Evolutionary conservation across 1,139 yeast genomes (phyloP).

Genomic region (Starmera stellimalicola): DNA sequence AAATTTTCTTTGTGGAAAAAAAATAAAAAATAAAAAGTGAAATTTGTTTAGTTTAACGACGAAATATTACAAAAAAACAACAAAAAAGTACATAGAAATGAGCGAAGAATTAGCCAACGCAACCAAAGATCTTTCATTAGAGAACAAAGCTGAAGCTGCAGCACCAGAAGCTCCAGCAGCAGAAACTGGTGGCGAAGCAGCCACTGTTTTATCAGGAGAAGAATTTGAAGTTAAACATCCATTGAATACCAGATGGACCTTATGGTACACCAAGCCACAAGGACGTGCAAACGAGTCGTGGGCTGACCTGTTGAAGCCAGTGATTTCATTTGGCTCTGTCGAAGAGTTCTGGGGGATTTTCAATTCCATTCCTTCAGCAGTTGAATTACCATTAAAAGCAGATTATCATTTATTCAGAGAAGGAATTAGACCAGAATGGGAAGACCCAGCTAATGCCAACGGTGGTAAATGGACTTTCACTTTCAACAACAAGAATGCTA

Average conservation of each 20-base stretch:
- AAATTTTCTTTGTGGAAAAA: background rate
- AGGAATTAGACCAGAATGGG: conserved; percentile 98
- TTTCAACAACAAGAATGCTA: conserved; percentile 51
- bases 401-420: conserved; percentile 95
- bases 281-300: conserved; percentile 70
- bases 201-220: conserved; percentile 21
- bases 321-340: conserved; percentile 82
- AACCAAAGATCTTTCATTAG: conserved; percentile 15
- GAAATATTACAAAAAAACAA: conserved; percentile 55
- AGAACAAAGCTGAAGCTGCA: conserved; percentile 1
- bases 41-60: conserved; percentile 22
- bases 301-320: conserved; percentile 90
- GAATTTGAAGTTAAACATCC: conserved; percentile 57
- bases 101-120: conserved; percentile 18
- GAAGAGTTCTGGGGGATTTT: conserved; percentile 99
- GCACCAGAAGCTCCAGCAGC: background rate
- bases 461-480: conserved; percentile 96
- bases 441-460: conserved; percentile 73
- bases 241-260: conserved; percentile 86
- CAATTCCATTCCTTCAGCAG: conserved; percentile 89
- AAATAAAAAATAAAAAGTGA: conserved; percentile 5
- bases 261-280: conserved; percentile 96
- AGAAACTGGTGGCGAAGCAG: conserved; percentile 16
- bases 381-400: conserved; percentile 83
- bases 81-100: conserved; percentile 22